Percentiles rank a stretch among this genome's conserved stretches.
phyloP scores from a whole-genome alignment of 2,329 filamentous ascomycete species.

The Penicillium digitatum region DNA sequence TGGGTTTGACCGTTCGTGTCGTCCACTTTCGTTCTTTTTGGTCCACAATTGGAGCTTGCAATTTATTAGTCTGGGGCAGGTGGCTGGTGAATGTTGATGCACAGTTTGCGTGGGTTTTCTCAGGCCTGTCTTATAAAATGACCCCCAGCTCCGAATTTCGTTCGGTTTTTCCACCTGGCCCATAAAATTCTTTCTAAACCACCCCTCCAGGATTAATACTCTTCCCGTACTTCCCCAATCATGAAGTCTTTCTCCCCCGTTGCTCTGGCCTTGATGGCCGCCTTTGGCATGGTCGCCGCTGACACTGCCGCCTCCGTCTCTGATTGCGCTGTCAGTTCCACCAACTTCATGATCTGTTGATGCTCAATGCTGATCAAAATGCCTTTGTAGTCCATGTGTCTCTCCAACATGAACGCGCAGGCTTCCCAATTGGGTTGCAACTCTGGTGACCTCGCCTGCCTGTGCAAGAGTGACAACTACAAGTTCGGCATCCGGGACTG shows the following conservation, averaged over 20 bases:
- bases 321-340: conserved; percentile 30
- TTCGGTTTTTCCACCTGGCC: not conserved
- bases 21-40: not conserved
- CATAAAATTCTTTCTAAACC: not conserved
- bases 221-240: not conserved
- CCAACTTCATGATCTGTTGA: not conserved
- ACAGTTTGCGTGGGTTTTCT: conserved; percentile 17
- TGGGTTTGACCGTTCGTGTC: not conserved
- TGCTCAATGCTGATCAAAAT: not conserved
- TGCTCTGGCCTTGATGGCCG: conserved; percentile 30
- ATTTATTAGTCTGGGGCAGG: not conserved
- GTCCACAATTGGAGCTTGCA: conserved; percentile 1
- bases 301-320: conserved; percentile 25
- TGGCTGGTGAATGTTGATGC: conserved; percentile 7
- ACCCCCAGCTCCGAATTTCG: not conserved
- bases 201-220: too few relatives aligned
- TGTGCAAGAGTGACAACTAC: conserved; percentile 43
- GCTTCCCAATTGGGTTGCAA: conserved; percentile 41
- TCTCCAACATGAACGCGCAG: conserved; percentile 44
- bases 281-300: conserved; percentile 26
- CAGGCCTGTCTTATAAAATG: conserved; percentile 19
- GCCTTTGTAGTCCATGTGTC: conserved; percentile 39
- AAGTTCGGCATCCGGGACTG: conserved; percentile 47
- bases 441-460: conserved; percentile 36
- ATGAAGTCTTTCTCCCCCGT: conserved; percentile 35